phyloP scores from a whole-genome alignment of 1,284 basidiomycete genomes.

The Pterulicium gracile region DNA sequence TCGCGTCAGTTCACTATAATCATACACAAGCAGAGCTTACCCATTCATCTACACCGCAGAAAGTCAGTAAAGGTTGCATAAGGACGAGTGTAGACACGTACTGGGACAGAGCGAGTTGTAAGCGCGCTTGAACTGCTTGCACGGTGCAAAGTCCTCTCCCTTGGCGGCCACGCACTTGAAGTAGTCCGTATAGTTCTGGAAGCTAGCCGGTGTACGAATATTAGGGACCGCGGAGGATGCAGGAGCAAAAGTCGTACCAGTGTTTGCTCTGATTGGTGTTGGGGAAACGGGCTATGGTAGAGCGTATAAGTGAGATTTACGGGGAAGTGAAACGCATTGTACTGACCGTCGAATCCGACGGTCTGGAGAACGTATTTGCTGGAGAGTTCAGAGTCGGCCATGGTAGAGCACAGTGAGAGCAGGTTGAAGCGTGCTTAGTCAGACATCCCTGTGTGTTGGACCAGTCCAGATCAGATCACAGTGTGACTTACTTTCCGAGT shows the following conservation, averaged over 20 bases:
- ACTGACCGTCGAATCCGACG: constrained; percentile 75
- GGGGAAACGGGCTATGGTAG: constrained; percentile 74
- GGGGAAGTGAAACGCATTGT: constrained; percentile 1
- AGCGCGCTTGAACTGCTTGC: constrained; percentile 97
- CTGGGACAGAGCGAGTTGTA: constrained; percentile 98
- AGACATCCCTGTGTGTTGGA: too few relatives aligned
- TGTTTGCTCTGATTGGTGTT: constrained; percentile 94
- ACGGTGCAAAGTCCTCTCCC: constrained; percentile 95
- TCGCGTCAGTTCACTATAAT: too few relatives aligned
- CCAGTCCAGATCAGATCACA: too few relatives aligned
- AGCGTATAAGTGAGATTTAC: constrained; percentile 4
- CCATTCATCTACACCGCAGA: constrained; percentile 63
- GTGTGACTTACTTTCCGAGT: too few relatives aligned
- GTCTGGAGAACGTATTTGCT: constrained; percentile 83
- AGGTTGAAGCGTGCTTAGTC: constrained; percentile 24
- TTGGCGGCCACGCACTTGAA: constrained; percentile 96
- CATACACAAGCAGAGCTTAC: constrained; percentile 32
- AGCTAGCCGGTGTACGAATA: constrained; percentile 30
- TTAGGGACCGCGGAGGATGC: constrained; percentile 6
- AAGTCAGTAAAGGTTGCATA: constrained; percentile 7
- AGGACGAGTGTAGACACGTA: constrained; percentile 33
- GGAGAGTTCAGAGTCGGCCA: constrained; percentile 9
- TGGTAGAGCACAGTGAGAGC: constrained; percentile 23
- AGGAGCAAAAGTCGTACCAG: constrained; percentile 47
- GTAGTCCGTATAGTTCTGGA: constrained; percentile 97